These are phyloP conservation scores for Allium cepa DNA, from an alignment of 106 monocot species.

Conservation along the genomic window DNA sequence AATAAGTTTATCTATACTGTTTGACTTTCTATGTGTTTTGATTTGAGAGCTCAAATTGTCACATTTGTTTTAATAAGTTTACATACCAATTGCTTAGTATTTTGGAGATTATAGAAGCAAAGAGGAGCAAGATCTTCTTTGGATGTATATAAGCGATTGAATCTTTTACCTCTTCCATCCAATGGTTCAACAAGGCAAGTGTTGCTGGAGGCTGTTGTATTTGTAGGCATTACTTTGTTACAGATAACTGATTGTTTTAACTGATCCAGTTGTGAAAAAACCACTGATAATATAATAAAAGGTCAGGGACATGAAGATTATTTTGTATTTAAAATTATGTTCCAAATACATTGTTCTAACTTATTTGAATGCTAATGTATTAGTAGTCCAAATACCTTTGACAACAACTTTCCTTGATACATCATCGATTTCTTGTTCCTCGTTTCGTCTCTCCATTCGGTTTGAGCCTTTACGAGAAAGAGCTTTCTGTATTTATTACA, in stretches of 20 bases:
- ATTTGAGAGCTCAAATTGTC: too few relatives aligned
- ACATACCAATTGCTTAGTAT: too few relatives aligned
- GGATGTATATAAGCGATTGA: constrained; percentile 27
- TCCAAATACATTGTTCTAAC: too few relatives aligned
- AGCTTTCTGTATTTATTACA: constrained; percentile 14
- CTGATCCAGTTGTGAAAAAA: constrained; percentile 17
- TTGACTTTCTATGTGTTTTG: too few relatives aligned
- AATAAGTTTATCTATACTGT: too few relatives aligned
- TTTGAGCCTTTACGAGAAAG: constrained; percentile 18
- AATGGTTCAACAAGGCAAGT: constrained; percentile 9
- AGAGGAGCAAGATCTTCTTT: constrained; percentile 24
- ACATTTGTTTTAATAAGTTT: too few relatives aligned
- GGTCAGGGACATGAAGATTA: neutral
- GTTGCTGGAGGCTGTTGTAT: neutral
- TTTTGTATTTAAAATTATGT: neutral
- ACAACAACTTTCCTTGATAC: constrained; percentile 12
- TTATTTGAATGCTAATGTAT: too few relatives aligned
- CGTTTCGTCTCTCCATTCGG: constrained; percentile 14
- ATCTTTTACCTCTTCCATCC: constrained; percentile 22
- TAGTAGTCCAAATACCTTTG: constrained; percentile 9
- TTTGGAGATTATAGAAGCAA: constrained; percentile 35
- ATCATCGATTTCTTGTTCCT: constrained; percentile 22
- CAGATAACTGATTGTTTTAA: constrained; percentile 8
- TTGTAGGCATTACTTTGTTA: constrained; percentile 2
- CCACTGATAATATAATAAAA: neutral